Evolutionary conservation across 768 basidiomycete genomes (phyloP), one percentile per base, ranked within the genome.

Genomic region (Rossbeevera mucosa): DNA sequence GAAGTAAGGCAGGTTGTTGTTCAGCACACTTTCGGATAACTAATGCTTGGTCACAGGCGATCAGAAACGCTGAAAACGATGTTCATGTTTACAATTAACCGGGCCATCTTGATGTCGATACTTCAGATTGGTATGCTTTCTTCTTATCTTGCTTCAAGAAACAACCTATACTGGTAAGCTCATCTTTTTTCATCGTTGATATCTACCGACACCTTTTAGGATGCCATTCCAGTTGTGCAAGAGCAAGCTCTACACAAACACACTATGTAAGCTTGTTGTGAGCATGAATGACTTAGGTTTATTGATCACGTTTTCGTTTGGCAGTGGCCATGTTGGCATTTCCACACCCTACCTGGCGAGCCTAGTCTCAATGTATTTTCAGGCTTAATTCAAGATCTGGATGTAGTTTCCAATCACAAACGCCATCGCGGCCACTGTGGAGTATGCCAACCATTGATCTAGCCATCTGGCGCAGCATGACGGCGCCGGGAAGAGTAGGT

Each of bases 171-270:
- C 21, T 62, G 61, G 61, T 59, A 45, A 47, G 58, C 9, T 14
- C 1, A 42, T 16, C 25, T 21, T 20, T 14, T 18, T 9, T 9
- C 8, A 5, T 25, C 13, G 20, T 44, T 26, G n/a, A 24, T 20
- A 8, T 30, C 20, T 18, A 18, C 44, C 5, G 11, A 47, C 22
- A 44, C 22, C n/a, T 30, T 28, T 30, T 18, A 62, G 61, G 60
- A 53, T 58, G 54, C 57, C 60, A 28, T 62, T 62, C 44, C 50
- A 61, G 33, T n/a, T 62, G 22, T 59, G 52, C 54, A 61, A 62
- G 57, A 62, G 60, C 50, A 62, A 62, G 20, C 54, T 62, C 13
- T 62, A 62, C 31, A 54, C 61, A 9, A 62, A 62, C 33, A 62
- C 61, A 4, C 53, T 62, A 6, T 44, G 60, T 62, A 42, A 46